Percentiles rank a stretch among this genome's conserved stretches.
Evolutionary conservation across 208 protist genomes (phyloP).

Genomic region (Acanthamoeba rhysodes): DNA sequence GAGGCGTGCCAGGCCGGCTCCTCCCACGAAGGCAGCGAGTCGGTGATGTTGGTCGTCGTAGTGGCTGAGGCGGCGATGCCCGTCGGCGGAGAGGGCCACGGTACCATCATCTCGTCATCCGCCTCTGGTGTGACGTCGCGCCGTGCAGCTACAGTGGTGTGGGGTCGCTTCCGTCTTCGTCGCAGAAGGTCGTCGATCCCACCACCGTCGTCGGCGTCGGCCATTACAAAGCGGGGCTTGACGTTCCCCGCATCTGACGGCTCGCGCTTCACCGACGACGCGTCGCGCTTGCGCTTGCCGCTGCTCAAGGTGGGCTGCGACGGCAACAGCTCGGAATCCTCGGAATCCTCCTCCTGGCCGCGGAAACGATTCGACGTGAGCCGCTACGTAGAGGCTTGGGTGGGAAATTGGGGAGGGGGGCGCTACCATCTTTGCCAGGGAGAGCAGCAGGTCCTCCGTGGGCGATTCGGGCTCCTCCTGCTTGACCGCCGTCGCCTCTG

Average conservation of each 20-base stretch:
- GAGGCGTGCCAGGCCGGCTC: neutral
- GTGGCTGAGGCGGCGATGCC: neutral
- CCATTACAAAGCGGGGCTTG: neutral
- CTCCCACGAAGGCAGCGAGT: neutral
- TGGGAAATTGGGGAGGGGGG: neutral
- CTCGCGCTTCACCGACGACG: neutral
- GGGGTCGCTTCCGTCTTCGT: neutral
- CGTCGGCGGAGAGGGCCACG: neutral
- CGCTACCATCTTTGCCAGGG: neutral
- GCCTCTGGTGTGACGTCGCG: neutral
- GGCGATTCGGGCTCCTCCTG: neutral
- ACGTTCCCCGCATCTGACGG: neutral
- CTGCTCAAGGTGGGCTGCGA: neutral
- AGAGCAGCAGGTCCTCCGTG: constrained; percentile 23
- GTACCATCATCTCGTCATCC: neutral
- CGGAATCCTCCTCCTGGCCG: neutral
- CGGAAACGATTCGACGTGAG: neutral
- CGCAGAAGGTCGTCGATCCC: neutral
- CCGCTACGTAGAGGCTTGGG: neutral
- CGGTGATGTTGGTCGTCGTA: neutral
- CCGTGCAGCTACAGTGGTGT: neutral
- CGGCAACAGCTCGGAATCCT: neutral
- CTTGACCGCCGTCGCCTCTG: neutral
- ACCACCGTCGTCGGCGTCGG: neutral
- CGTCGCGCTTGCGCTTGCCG: neutral